Evolutionary conservation across 176 grass and related monocot genomes (phyloP).

Genomic region (Elymus sibiricus): DNA sequence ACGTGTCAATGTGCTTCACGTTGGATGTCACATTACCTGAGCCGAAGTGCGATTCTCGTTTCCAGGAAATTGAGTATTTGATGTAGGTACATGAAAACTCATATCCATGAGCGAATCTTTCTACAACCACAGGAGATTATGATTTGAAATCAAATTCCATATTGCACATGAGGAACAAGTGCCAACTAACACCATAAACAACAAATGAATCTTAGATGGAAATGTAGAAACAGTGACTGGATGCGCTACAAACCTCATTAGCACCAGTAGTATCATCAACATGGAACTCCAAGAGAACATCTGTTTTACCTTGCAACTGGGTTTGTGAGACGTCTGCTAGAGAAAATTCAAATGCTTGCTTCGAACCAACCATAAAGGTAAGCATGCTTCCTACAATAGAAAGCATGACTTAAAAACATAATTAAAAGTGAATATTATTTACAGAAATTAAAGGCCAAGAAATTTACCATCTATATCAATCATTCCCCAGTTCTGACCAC

Average conservation of each 20-base stretch:
- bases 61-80: slow-evolving; percentile 84
- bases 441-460: neutral
- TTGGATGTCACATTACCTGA: slow-evolving; percentile 41
- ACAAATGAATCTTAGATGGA: neutral
- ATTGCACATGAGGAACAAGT: slow-evolving; percentile 9
- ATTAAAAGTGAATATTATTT: slow-evolving; percentile 20
- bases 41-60: slow-evolving; percentile 77
- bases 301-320: slow-evolving; percentile 97
- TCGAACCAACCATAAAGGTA: slow-evolving; percentile 80
- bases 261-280: slow-evolving; percentile 97
- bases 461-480: slow-evolving; percentile 80
- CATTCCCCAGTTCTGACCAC: slow-evolving; percentile 78
- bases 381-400: slow-evolving; percentile 76
- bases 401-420: neutral
- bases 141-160: slow-evolving; percentile 5
- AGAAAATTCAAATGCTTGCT: slow-evolving; percentile 97
- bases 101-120: slow-evolving; percentile 95
- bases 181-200: slow-evolving; percentile 5
- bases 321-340: slow-evolving; percentile 95
- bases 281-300: slow-evolving; percentile 96
- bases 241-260: slow-evolving; percentile 61
- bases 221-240: slow-evolving; percentile 4
- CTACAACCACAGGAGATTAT: slow-evolving; percentile 36
- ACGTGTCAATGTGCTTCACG: slow-evolving; percentile 16
- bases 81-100: slow-evolving; percentile 84